phyloP scores from a whole-genome alignment of 2,329 filamentous ascomycete genomes.

The Ophiosphaerella herpotricha region DNA sequence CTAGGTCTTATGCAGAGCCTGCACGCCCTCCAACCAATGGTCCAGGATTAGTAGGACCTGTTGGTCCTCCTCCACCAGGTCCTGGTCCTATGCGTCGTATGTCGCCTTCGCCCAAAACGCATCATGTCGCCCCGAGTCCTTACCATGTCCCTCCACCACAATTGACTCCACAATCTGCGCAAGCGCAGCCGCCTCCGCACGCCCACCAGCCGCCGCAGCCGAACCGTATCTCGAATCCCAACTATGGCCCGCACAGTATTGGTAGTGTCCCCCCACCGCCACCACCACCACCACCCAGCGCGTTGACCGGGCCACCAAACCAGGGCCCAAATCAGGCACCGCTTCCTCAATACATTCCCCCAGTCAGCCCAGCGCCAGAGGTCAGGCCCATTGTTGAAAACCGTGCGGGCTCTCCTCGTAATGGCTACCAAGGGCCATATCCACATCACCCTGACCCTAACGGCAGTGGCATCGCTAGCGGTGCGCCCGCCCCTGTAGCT shows the following conservation, averaged over 20 bases:
- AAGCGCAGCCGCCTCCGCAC: slow-evolving; percentile 48
- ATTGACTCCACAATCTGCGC: slow-evolving; percentile 58
- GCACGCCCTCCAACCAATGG: slow-evolving; percentile 56
- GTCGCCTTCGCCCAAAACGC: slow-evolving; percentile 65
- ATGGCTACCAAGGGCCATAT: slow-evolving; percentile 82
- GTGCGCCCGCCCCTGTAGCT: slow-evolving; percentile 68
- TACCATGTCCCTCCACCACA: slow-evolving; percentile 53
- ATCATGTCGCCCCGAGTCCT: slow-evolving; percentile 57
- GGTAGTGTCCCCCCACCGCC: slow-evolving; percentile 57
- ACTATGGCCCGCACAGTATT: slow-evolving; percentile 50
- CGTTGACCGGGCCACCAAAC: slow-evolving; percentile 55
- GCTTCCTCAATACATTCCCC: slow-evolving; percentile 70
- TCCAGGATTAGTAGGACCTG: slow-evolving; percentile 49
- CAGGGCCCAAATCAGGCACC: slow-evolving; percentile 53
- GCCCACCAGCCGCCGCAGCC: slow-evolving; percentile 45
- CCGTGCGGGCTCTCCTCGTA: slow-evolving; percentile 88
- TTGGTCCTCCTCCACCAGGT: slow-evolving; percentile 46
- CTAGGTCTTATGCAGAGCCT: slow-evolving; percentile 70
- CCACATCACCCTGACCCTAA: slow-evolving; percentile 71
- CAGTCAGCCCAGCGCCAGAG: slow-evolving; percentile 81
- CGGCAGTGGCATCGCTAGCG: slow-evolving; percentile 66
- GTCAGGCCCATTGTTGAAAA: slow-evolving; percentile 81
- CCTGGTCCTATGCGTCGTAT: slow-evolving; percentile 54
- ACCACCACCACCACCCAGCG: slow-evolving; percentile 61
- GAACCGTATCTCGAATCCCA: slow-evolving; percentile 53